Base-by-base conservation (phyloP, 306 rosid species). In the Trichosanthes truncata region DNA sequence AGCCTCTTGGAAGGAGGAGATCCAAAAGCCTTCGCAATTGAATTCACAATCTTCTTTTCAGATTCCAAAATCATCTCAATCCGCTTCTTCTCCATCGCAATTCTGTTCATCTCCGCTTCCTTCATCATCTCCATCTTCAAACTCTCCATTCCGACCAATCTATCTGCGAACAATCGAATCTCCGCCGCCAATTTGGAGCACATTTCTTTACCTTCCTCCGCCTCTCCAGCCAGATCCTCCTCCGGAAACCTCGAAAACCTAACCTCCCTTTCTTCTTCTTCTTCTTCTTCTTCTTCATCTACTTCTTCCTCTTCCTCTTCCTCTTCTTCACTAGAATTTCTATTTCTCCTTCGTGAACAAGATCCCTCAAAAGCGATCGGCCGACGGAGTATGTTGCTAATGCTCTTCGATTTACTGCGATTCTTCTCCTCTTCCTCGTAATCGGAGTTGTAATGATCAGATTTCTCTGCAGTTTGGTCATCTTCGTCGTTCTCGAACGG, bases 21-120 rank as follows among this genome's bases (percentile, higher is more conserved):
- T 9, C 88, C 84, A 33, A 93, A 95, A 0, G 83, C 97, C 75
- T 75, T 89, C 12, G 83, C 87, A 74, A 95, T 95, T 26, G 99
- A 89, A 84, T 91, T 93, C 45, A 95, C 84, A 74, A 87, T 90
- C 80, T 85, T 90, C 52, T 84, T 81, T 78, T 87, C 92, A 0
- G 93, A 95, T 15, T 86, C 80, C 2, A 89, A 66, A 46, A 95
- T 93, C 97, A 95, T 84, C 48, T 87, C 86, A 1, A 86, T 81
- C 78, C 93, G 78, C 83, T 79, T 91, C 67, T 83, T 89, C 91
- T 95, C 99, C 97, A 95, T 95, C 78, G 91, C 94, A 81, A 91
- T 72, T 76, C 97, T 90, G 46, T 76, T 79, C 87, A 87, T 89
- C 81, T 90, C 90, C 8, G 92, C 89, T 56, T 93, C 99, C 87